Evolutionary conservation across 352 stramenopile species (phyloP).

Genomic region (Elongisporangium prolatum): DNA sequence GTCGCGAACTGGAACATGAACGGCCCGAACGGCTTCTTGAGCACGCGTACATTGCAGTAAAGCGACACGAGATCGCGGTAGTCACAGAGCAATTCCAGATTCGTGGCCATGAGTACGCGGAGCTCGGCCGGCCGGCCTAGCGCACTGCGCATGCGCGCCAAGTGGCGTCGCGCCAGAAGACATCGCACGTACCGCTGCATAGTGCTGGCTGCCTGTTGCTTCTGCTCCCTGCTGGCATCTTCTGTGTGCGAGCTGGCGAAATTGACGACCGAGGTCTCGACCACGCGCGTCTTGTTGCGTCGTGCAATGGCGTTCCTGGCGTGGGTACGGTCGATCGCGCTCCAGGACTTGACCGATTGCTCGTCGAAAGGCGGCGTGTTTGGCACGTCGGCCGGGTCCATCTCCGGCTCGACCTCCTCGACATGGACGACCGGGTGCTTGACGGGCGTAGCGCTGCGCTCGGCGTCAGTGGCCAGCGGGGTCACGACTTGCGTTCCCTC

Average conservation of each 20-base stretch:
- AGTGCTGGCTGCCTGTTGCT: conserved; percentile 25
- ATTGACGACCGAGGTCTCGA: conserved; percentile 7
- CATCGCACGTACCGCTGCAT: conserved; percentile 30
- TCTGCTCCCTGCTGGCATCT: conserved; percentile 24
- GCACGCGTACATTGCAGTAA: conserved; percentile 74
- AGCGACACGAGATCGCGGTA: conserved; percentile 60
- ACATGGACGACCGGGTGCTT: not conserved
- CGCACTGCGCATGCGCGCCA: conserved; percentile 43
- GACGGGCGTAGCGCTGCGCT: not conserved
- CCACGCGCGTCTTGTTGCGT: conserved; percentile 7
- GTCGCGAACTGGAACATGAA: conserved; percentile 88
- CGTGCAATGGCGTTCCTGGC: conserved; percentile 1
- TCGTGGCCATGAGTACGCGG: conserved; percentile 31
- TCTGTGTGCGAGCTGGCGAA: conserved; percentile 9
- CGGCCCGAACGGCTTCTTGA: conserved; percentile 82
- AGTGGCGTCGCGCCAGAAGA: conserved; percentile 26
- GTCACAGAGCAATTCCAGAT: conserved; percentile 73
- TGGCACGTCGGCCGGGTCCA: conserved; percentile 33
- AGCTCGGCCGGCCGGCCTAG: conserved; percentile 62
- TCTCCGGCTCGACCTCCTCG: conserved; percentile 20
- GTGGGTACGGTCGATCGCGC: conserved; percentile 6
- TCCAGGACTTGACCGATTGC: conserved; percentile 28
- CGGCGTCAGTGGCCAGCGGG: not conserved
- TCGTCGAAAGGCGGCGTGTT: conserved; percentile 58
- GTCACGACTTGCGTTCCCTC: not conserved